Evolutionary conservation across 1,139 yeast genomes (phyloP).

Genomic region (Saccharomyces hybrid): DNA sequence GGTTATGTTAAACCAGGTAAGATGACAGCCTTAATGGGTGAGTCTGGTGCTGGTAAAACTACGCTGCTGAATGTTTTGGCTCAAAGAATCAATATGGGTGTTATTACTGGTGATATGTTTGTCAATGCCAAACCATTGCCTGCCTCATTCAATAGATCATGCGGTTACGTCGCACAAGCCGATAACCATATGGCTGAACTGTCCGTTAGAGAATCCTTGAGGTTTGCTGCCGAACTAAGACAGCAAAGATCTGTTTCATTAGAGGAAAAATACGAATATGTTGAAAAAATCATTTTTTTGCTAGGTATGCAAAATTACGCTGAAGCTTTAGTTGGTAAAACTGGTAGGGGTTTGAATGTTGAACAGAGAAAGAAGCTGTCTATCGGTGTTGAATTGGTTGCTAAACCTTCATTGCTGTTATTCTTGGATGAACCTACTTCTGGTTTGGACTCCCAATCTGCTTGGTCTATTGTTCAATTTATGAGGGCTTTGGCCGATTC

Average conservation of each 20-base stretch:
- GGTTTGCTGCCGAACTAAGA: constrained; percentile 54
- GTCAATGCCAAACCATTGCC: constrained; percentile 51
- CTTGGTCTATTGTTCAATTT: constrained; percentile 49
- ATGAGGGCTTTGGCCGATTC: constrained; percentile 44
- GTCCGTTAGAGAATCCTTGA: constrained; percentile 54
- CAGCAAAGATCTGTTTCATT: constrained; percentile 44
- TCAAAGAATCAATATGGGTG: constrained; percentile 51
- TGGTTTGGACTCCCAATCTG: constrained; percentile 54
- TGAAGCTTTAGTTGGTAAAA: constrained; percentile 53
- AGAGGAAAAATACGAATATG: constrained; percentile 47
- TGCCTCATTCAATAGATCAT: constrained; percentile 47
- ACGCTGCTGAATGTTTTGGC: constrained; percentile 53
- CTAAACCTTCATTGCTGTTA: constrained; percentile 45
- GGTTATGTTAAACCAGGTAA: constrained; percentile 67
- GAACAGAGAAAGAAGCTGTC: constrained; percentile 61
- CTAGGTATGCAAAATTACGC: constrained; percentile 55
- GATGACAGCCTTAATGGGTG: constrained; percentile 58
- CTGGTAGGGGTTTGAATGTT: constrained; percentile 54
- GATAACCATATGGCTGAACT: constrained; percentile 51
- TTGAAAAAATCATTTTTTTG: constrained; percentile 47
- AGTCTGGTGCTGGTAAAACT: constrained; percentile 65
- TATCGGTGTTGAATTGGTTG: constrained; percentile 55
- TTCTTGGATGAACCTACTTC: constrained; percentile 55
- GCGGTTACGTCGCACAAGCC: constrained; percentile 62
- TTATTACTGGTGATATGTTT: constrained; percentile 55